A percentile compares a stretch with the other conserved stretches of the same genome.
These are phyloP conservation scores for Penicillium fuscoglaucum DNA, from an alignment of 2,329 filamentous ascomycete genomes.

Conservation along the genomic window DNA sequence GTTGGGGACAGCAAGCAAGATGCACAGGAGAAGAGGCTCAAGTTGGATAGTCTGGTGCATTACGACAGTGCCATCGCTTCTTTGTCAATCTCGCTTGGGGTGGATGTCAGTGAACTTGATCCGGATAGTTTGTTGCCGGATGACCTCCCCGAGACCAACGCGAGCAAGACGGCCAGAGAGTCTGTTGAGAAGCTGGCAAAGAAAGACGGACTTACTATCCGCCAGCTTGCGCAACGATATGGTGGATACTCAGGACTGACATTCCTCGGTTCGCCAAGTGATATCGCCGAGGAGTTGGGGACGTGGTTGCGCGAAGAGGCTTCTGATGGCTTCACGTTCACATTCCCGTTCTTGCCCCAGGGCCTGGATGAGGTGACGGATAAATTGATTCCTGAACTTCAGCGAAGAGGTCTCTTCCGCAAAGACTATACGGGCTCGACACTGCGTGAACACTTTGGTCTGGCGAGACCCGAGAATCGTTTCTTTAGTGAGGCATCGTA, in stretches of 20 bases:
- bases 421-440: slow-evolving; percentile 55
- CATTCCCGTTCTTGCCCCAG: slow-evolving; percentile 53
- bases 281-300: slow-evolving; percentile 53
- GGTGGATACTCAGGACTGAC: slow-evolving; percentile 54
- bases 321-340: slow-evolving; percentile 55
- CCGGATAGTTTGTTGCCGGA: slow-evolving; percentile 52
- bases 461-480: slow-evolving; percentile 49
- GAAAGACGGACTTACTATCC: slow-evolving; percentile 50
- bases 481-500: slow-evolving; percentile 33
- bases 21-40: slow-evolving; percentile 50
- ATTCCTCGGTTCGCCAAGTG: slow-evolving; percentile 53
- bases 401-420: slow-evolving; percentile 54
- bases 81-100: slow-evolving; percentile 51
- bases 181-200: slow-evolving; percentile 48
- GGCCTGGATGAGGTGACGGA: slow-evolving; percentile 53
- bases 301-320: slow-evolving; percentile 51
- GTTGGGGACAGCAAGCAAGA: slow-evolving; percentile 53
- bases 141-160: slow-evolving; percentile 56
- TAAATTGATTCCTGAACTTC: slow-evolving; percentile 52
- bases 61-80: slow-evolving; percentile 58
- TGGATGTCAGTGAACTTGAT: slow-evolving; percentile 51
- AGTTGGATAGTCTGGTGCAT: slow-evolving; percentile 54
- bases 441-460: slow-evolving; percentile 56
- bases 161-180: slow-evolving; percentile 53
- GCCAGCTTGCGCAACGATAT: slow-evolving; percentile 53